Percentiles rank a stretch among this genome's conserved stretches.
Conservation (phyloP, 225 moss, liverwort and hornwort genomes). For the Marchantia polymorpha region DNA sequence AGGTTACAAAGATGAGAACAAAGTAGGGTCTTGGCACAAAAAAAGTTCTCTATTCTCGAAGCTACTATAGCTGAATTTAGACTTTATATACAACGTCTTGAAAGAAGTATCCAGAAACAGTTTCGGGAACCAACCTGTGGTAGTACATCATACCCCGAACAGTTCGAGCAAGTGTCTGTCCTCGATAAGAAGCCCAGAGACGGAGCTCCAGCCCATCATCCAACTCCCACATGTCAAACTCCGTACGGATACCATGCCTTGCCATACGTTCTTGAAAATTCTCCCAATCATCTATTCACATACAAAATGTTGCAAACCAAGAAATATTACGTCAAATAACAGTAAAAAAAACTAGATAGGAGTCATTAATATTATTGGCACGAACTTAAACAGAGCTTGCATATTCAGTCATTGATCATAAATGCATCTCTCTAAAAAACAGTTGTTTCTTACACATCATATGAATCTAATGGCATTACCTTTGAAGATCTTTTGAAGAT, state of each 20-base stretch:
- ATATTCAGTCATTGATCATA: too few relatives aligned
- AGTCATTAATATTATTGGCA: too few relatives aligned
- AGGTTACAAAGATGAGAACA: background rate
- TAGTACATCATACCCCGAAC: conserved; percentile 99
- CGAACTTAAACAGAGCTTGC: too few relatives aligned
- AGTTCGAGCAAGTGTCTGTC: conserved; percentile 95
- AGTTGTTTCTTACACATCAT: background rate
- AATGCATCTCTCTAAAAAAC: too few relatives aligned
- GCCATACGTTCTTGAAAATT: conserved; percentile 70
- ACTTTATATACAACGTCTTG: too few relatives aligned
- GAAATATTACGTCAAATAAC: too few relatives aligned
- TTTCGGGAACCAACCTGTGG: conserved; percentile 55
- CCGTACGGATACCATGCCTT: conserved; percentile 31
- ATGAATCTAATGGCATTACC: conserved; percentile 30
- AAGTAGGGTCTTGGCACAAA: background rate
- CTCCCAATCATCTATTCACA: conserved; percentile 80
- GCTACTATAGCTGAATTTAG: too few relatives aligned
- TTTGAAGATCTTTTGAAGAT: conserved; percentile 77
- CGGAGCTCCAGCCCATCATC: conserved; percentile 71
- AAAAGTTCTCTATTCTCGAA: too few relatives aligned
- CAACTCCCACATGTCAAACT: conserved; percentile 46
- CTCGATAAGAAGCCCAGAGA: conserved; percentile 96
- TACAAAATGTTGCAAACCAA: background rate
- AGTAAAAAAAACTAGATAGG: too few relatives aligned
- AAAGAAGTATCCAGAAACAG: background rate